Base-by-base conservation (phyloP, 306 rosid species). In the Inga oerstediana region DNA sequence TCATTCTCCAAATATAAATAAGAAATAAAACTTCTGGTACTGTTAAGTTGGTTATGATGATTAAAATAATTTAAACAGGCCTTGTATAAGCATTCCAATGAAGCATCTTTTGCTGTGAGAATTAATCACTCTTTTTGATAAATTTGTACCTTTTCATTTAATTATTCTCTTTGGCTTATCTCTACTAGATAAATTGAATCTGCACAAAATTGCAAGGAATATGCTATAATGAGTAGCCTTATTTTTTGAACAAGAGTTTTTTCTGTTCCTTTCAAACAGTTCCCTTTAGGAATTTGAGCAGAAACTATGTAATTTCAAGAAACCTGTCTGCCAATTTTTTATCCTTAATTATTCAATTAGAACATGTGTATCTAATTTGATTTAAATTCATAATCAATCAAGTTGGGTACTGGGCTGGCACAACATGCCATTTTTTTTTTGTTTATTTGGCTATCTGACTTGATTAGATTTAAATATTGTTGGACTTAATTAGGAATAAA, bases 1-100 rank as follows among this genome's bases (percentile, higher is more conserved):
- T 82, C 87, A 82, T 70, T 68, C 81, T 67, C 3, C 34, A 76
- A 80, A 49, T 64, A 75, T 17, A 78, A 78, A 74, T 43, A 39
- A 37, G 32, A 52, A 4, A 52, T 52, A 81, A 76, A 64, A 45
- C 41, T 27, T 48, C 37, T 27, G 17, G 5, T 3, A 10, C 24
- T 30, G 5, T 64, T 65, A 0, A 48, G 56, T 10, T 9, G 2
- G 24, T 24, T 3, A 22, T 22, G 27, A 15, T 27, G 35, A 10
- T 11, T 65, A 8, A n/a, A 8, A 20, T 58, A 16, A 16, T 16
- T 39, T 66, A 66, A 34, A 66, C 45, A 34, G 8, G 9, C 1
- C n/a, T 13, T 64, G 4, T n/a, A n/a, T 20, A 58, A 20, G 39
- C 39, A 37, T 61, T 8, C 13, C 66, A 51, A 13, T 51, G 4